Percentiles rank a stretch among this genome's conserved stretches.
Evolutionary conservation across 306 rosid genomes (phyloP).

Genomic region (Prunus armeniaca): DNA sequence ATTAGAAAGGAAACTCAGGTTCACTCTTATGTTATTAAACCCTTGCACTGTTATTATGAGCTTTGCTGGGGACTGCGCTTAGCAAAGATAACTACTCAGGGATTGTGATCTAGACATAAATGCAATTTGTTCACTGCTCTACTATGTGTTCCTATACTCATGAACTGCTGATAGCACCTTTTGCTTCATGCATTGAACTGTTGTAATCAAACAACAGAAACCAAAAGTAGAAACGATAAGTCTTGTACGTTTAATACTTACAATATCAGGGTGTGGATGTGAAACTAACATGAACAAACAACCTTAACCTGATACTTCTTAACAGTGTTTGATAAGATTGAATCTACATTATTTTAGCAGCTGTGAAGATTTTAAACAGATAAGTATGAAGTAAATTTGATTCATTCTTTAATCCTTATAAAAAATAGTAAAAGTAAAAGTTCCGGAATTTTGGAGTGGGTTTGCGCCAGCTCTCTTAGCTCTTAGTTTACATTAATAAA

Average conservation of each 20-base stretch:
- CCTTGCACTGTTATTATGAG: background rate
- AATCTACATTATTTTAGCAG: background rate
- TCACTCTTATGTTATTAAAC: background rate
- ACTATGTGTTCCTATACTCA: background rate
- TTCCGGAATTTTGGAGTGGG: background rate
- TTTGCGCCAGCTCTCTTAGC: background rate
- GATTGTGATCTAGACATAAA: background rate
- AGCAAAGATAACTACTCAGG: background rate
- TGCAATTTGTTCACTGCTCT: background rate
- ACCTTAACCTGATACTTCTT: background rate
- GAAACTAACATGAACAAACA: background rate
- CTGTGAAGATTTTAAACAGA: background rate
- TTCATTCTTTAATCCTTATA: background rate
- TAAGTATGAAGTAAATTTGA: background rate
- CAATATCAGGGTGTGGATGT: background rate
- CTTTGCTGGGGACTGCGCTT: conserved; percentile 1
- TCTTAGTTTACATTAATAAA: background rate
- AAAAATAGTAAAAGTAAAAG: background rate
- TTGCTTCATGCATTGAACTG: background rate
- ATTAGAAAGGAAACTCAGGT: conserved; percentile 1
- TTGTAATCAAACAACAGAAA: background rate
- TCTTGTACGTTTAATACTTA: background rate
- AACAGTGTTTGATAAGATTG: background rate
- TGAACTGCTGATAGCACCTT: background rate
- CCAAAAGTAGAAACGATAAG: background rate